Evolutionary conservation across 2,329 filamentous ascomycete species (phyloP).

Genomic region (Alternaria sp.): DNA sequence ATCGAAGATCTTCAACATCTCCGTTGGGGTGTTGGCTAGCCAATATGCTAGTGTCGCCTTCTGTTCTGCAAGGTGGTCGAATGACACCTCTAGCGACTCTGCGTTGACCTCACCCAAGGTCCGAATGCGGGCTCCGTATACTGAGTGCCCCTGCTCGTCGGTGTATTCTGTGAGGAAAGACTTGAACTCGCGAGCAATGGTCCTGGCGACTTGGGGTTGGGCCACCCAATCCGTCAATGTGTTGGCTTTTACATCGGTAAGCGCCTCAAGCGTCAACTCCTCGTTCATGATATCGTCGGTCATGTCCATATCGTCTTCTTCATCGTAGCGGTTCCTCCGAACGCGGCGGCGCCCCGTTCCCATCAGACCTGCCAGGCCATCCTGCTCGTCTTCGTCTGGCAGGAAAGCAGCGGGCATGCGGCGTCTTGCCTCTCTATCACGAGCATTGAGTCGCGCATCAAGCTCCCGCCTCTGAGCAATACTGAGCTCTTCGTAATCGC

Average conservation of each 20-base stretch:
- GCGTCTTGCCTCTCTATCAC: conserved; percentile 74
- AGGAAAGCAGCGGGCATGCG: conserved; percentile 77
- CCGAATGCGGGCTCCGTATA: conserved; percentile 93
- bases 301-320: conserved; percentile 91
- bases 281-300: conserved; percentile 94
- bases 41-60: conserved; percentile 97
- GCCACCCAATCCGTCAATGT: conserved; percentile 96
- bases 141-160: conserved; percentile 86
- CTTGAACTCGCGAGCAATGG: conserved; percentile 96
- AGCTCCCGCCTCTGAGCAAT: conserved; percentile 72
- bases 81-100: conserved; percentile 95
- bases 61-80: conserved; percentile 86
- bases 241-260: conserved; percentile 91
- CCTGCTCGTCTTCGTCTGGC: conserved; percentile 84
- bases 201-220: conserved; percentile 86
- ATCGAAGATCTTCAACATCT: conserved; percentile 95
- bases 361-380: conserved; percentile 83
- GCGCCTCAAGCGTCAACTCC: conserved; percentile 88
- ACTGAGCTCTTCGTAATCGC: conserved; percentile 77
- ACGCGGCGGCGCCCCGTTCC: conserved; percentile 84
- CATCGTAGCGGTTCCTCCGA: conserved; percentile 89
- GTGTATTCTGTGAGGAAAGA: conserved; percentile 96
- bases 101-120: conserved; percentile 98
- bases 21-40: conserved; percentile 92
- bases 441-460: conserved; percentile 75